Conservation (phyloP, 2,329 filamentous ascomycete genomes). For the Botrytis fabae region DNA sequence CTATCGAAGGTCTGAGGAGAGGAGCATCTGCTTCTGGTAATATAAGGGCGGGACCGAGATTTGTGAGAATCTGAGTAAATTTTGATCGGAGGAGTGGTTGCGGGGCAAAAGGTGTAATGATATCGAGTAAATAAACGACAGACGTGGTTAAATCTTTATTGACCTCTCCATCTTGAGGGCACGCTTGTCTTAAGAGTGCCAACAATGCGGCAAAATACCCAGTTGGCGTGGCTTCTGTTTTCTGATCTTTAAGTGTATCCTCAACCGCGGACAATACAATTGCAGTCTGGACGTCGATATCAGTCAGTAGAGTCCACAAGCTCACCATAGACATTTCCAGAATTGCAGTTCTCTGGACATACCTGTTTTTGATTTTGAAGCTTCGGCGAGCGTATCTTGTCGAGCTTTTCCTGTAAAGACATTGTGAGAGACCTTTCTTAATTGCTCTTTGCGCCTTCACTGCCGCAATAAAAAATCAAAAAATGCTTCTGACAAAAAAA, state of each 20-base stretch:
- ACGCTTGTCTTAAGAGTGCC: constrained; percentile 78
- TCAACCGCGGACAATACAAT: constrained; percentile 90
- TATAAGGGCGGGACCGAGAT: constrained; percentile 80
- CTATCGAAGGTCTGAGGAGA: constrained; percentile 82
- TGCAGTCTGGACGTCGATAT: constrained; percentile 59
- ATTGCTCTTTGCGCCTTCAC: constrained; percentile 36
- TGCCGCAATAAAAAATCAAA: constrained; percentile 22
- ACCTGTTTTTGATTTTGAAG: constrained; percentile 94
- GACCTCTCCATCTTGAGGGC: constrained; percentile 61
- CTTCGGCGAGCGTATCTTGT: constrained; percentile 96
- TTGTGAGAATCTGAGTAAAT: constrained; percentile 88
- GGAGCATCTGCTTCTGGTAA: constrained; percentile 82
- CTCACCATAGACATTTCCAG: constrained; percentile 23
- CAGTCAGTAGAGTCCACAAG: constrained; percentile 23
- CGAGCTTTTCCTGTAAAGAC: constrained; percentile 85
- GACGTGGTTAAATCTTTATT: constrained; percentile 83
- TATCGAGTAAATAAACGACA: constrained; percentile 92
- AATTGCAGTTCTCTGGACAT: constrained; percentile 35
- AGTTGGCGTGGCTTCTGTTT: constrained; percentile 78
- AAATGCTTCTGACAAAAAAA: constrained; percentile 27
- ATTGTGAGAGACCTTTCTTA: constrained; percentile 42
- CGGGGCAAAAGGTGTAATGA: constrained; percentile 82
- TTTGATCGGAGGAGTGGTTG: constrained; percentile 87
- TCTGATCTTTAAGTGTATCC: constrained; percentile 85
- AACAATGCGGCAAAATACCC: constrained; percentile 96